phyloP scores from a whole-genome alignment of 129 eudicot species.

The Daucus carota region DNA sequence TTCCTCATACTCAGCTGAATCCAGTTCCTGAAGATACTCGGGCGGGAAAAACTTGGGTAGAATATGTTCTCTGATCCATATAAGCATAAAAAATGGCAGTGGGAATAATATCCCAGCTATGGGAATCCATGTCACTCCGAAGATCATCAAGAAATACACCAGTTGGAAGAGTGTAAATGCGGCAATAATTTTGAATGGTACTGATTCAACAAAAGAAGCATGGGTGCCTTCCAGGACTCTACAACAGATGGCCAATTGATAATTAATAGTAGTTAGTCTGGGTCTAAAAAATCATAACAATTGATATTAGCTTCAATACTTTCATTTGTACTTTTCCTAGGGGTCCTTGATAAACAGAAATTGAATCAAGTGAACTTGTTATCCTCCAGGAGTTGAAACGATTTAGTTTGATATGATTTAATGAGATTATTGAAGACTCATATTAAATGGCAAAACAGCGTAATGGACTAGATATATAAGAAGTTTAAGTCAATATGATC shows the following conservation, averaged over 20 bases:
- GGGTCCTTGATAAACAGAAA: constrained; percentile 1
- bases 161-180: constrained; percentile 58
- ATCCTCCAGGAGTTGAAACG: neutral
- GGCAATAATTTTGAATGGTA: constrained; percentile 56
- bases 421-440: neutral
- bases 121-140: constrained; percentile 92
- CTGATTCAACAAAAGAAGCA: constrained; percentile 59
- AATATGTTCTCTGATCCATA: constrained; percentile 54
- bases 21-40: constrained; percentile 54
- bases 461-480: neutral
- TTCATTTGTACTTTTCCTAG: neutral
- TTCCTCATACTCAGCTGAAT: constrained; percentile 88
- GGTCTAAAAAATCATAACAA: constrained; percentile 1
- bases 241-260: constrained; percentile 13
- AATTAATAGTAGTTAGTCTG: constrained; percentile 3
- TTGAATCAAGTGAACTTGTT: neutral
- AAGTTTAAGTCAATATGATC: neutral
- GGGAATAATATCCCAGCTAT: constrained; percentile 83
- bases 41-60: constrained; percentile 63
- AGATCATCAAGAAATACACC: constrained; percentile 61
- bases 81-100: constrained; percentile 63
- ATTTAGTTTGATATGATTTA: neutral
- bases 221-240: constrained; percentile 52
- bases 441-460: neutral
- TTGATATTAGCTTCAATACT: neutral